Conservation (phyloP, 176 grass and related monocot genomes). For the Otatea glauca region DNA sequence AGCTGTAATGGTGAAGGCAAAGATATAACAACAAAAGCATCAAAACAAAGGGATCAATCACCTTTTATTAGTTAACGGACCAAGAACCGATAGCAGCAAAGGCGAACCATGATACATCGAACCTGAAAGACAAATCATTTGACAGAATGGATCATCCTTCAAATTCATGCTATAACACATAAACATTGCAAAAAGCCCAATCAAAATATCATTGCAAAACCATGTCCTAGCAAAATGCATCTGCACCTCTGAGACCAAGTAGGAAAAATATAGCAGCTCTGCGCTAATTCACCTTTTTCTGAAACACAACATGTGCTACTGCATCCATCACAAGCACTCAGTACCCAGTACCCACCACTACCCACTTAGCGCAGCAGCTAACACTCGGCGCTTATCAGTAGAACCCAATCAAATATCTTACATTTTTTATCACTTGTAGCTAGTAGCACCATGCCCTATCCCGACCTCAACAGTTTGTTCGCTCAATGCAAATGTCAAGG, state of each 20-base stretch:
- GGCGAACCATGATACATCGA: slow-evolving; percentile 98
- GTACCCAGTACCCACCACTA: neutral
- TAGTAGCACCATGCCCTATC: neutral
- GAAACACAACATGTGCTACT: neutral
- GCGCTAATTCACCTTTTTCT: neutral
- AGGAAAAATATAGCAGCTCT: neutral
- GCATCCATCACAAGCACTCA: neutral
- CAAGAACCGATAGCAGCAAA: slow-evolving; percentile 79
- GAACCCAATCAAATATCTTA: neutral
- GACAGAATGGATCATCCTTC: slow-evolving; percentile 2
- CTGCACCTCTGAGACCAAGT: neutral
- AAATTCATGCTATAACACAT: slow-evolving; percentile 14
- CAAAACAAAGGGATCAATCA: slow-evolving; percentile 21
- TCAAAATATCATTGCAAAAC: slow-evolving; percentile 7
- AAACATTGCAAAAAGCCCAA: slow-evolving; percentile 18
- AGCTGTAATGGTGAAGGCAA: neutral
- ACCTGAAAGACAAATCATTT: slow-evolving; percentile 61
- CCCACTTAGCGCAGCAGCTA: neutral
- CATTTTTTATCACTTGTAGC: neutral
- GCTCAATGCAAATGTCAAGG: slow-evolving; percentile 6
- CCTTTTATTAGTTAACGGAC: slow-evolving; percentile 75
- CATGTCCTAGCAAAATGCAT: neutral
- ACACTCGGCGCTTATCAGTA: neutral
- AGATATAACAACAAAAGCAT: slow-evolving; percentile 19
- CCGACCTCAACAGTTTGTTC: neutral